These are phyloP conservation scores for Rhynchosporium agropyri DNA, from an alignment of 2,329 filamentous ascomycete genomes.

Conservation along the genomic window DNA sequence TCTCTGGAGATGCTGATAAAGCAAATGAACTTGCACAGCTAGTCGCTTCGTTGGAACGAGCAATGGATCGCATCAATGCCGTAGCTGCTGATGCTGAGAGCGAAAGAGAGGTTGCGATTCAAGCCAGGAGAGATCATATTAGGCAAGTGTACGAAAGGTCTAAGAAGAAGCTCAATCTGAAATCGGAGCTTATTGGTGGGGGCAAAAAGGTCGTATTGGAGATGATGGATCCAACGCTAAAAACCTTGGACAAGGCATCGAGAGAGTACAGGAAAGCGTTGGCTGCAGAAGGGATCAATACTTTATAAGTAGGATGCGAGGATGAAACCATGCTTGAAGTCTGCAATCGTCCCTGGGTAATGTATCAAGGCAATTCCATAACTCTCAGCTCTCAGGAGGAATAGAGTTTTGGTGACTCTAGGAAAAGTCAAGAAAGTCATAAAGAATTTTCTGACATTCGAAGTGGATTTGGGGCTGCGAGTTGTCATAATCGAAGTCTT, in stretches of 20 bases:
- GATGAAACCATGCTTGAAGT: too few species aligned
- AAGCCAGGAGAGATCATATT: slow-evolving; percentile 68
- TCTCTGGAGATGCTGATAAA: slow-evolving; percentile 82
- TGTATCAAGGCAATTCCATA: too few species aligned
- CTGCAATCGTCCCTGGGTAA: too few species aligned
- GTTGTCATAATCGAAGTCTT: slow-evolving; percentile 40
- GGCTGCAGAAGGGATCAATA: slow-evolving; percentile 56
- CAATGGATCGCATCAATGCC: slow-evolving; percentile 75
- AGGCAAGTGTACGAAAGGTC: slow-evolving; percentile 71
- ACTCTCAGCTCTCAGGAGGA: too few species aligned
- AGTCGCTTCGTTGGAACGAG: slow-evolving; percentile 78
- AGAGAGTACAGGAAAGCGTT: slow-evolving; percentile 72
- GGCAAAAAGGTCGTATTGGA: slow-evolving; percentile 75
- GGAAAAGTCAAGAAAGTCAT: too few species aligned
- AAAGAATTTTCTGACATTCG: too few species aligned
- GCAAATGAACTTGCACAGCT: slow-evolving; percentile 80
- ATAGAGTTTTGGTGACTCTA: too few species aligned
- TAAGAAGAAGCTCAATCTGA: slow-evolving; percentile 72
- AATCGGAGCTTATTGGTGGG: slow-evolving; percentile 69
- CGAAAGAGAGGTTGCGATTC: slow-evolving; percentile 68
- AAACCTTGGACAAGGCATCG: slow-evolving; percentile 70
- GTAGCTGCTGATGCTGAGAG: slow-evolving; percentile 80
- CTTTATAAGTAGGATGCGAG: slow-evolving; percentile 23
- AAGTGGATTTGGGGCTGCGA: too few species aligned
- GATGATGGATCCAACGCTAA: slow-evolving; percentile 73